These are phyloP conservation scores for Ceratopteris richardii DNA, from an alignment of 75 land plant genomes.

Conservation along the genomic window DNA sequence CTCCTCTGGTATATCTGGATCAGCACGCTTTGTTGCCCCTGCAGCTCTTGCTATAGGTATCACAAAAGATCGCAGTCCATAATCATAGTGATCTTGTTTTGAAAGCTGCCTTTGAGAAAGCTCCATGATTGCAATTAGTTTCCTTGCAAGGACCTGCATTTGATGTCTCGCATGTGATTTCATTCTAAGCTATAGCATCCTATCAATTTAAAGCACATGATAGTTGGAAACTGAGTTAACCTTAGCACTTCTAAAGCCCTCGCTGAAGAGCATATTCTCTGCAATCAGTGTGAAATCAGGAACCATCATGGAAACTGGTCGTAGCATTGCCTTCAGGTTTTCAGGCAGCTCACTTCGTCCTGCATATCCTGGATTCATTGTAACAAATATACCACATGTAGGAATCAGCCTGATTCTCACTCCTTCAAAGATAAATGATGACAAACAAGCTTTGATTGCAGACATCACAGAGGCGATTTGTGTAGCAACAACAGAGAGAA, in stretches of 20 bases:
- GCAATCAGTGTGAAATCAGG: slow-evolving; percentile 34
- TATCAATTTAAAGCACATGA: no score
- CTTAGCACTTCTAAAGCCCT: slow-evolving; percentile 26
- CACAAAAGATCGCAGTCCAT: slow-evolving; percentile 30
- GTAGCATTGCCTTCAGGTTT: slow-evolving; percentile 28
- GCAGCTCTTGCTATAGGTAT: slow-evolving; percentile 32
- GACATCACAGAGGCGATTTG: slow-evolving; percentile 25
- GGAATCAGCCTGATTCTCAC: slow-evolving; percentile 21
- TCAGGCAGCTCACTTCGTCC: slow-evolving; percentile 33
- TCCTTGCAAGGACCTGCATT: slow-evolving; percentile 19
- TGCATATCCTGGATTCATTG: slow-evolving; percentile 38
- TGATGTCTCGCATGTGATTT: no score
- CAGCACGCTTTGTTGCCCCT: slow-evolving; percentile 25
- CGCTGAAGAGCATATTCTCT: slow-evolving; percentile 33
- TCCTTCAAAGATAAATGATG: slow-evolving; percentile 21
- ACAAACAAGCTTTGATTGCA: slow-evolving; percentile 18
- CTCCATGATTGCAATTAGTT: slow-evolving; percentile 31
- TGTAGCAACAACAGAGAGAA: slow-evolving; percentile 26
- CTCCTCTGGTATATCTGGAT: slow-evolving; percentile 25
- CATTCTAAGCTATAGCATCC: no score
- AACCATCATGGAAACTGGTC: slow-evolving; percentile 33
- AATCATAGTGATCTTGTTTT: slow-evolving; percentile 34
- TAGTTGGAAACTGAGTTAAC: no score
- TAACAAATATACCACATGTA: slow-evolving; percentile 30
- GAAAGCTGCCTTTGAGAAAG: slow-evolving; percentile 30